Evolutionary conservation across 768 basidiomycete genomes (phyloP).

Genomic region (Boletus reticuloceps): DNA sequence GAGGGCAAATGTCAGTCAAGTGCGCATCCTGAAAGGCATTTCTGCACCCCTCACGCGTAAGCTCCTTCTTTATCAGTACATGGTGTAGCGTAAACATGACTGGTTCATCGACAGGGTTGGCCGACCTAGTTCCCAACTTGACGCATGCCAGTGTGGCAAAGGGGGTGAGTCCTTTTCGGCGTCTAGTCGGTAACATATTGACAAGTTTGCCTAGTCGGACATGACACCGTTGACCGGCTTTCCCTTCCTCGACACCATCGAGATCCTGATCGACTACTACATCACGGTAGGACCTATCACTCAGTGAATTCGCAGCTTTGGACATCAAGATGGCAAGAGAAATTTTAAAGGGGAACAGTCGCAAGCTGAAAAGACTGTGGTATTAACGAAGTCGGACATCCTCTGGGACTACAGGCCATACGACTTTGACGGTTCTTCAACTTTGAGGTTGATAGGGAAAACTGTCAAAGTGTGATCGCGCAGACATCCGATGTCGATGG

Average conservation of each 20-base stretch:
- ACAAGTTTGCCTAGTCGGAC: not conserved
- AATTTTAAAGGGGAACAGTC: slow-evolving; percentile 5
- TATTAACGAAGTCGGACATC: no score
- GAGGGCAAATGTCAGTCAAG: not conserved
- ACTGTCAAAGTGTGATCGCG: no score
- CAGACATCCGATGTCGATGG: no score
- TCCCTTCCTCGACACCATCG: slow-evolving; percentile 2
- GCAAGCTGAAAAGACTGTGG: slow-evolving; percentile 3
- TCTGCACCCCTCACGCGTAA: not conserved
- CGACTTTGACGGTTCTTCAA: no score
- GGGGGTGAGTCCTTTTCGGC: not conserved
- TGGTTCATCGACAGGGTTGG: not conserved
- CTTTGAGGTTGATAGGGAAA: no score
- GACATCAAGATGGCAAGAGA: not conserved
- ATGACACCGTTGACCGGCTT: not conserved
- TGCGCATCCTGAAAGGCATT: slow-evolving; percentile 7
- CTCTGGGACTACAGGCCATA: no score
- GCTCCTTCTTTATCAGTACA: not conserved
- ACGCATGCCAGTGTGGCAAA: not conserved
- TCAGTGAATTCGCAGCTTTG: not conserved
- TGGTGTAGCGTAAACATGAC: not conserved
- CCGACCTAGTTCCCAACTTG: slow-evolving; percentile 6
- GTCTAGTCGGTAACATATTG: not conserved
- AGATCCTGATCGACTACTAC: not conserved
- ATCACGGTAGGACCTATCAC: not conserved